A percentile compares a stretch with the other conserved stretches of the same genome.
Conservation (phyloP, 345 rosid genomes). For the Eucalyptus marginata region DNA sequence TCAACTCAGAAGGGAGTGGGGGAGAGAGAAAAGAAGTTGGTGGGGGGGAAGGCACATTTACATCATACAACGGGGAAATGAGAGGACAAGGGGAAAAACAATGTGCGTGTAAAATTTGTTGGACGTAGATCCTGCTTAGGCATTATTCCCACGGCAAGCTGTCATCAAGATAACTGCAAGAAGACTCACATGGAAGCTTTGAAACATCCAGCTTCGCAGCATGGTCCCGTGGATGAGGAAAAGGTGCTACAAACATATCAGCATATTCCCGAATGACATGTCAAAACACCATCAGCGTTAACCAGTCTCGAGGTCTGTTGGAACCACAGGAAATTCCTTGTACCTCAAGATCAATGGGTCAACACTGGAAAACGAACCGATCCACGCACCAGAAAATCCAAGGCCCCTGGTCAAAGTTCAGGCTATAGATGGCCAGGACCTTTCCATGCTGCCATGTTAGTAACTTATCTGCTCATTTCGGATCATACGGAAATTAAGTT, state of each 20-base stretch:
- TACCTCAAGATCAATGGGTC: not conserved
- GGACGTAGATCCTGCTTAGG: not conserved
- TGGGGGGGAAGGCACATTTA: not conserved
- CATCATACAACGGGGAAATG: not conserved
- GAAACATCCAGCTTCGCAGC: not conserved
- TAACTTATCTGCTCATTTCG: not conserved
- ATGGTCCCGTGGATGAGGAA: not conserved
- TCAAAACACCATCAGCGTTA: not conserved
- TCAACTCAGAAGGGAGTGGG: not conserved
- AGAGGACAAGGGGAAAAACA: not conserved
- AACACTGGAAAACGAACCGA: not conserved
- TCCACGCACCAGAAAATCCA: not conserved
- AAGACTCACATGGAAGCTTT: not conserved
- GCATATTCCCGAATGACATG: not conserved
- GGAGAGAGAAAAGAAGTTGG: too few relatives aligned
- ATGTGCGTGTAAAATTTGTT: not conserved
- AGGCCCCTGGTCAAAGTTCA: not conserved
- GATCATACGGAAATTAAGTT: not conserved
- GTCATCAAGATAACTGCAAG: not conserved
- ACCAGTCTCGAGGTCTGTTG: not conserved
- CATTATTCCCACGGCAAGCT: not conserved
- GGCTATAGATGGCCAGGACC: not conserved
- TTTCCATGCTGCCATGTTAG: not conserved
- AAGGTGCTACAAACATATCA: not conserved
- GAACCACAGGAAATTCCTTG: not conserved